Conservation (phyloP, 2,329 filamentous ascomycete species). For the Lasiodiplodia theobromae region DNA sequence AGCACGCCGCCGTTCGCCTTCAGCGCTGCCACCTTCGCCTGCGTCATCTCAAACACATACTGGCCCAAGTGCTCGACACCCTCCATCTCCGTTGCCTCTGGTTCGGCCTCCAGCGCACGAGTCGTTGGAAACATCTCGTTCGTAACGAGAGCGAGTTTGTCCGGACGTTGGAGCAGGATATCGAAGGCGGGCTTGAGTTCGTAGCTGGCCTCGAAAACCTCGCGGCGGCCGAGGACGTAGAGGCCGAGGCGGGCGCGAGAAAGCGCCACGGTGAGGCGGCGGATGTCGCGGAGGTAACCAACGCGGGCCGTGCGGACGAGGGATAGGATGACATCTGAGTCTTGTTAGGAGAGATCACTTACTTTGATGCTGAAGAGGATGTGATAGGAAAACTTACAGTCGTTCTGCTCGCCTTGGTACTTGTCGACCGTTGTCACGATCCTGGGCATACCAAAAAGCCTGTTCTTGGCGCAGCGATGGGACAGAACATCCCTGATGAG, state of each 20-base stretch:
- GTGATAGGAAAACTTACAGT: conserved; percentile 71
- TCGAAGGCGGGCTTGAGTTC: conserved; percentile 90
- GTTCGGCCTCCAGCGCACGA: conserved; percentile 58
- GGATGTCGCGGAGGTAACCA: conserved; percentile 91
- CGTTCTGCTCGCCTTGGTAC: conserved; percentile 99
- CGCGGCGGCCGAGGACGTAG: conserved; percentile 87
- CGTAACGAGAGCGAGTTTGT: conserved; percentile 81
- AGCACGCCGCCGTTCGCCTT: conserved; percentile 51
- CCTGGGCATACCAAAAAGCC: conserved; percentile 86
- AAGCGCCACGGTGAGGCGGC: conserved; percentile 90
- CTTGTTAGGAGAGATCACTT: conserved; percentile 2
- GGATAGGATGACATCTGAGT: conserved; percentile 87
- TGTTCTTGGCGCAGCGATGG: conserved; percentile 82
- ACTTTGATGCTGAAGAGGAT: not conserved
- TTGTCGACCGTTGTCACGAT: conserved; percentile 96
- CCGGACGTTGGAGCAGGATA: conserved; percentile 75
- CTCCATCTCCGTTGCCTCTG: conserved; percentile 78
- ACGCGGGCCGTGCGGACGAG: conserved; percentile 87
- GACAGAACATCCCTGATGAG: conserved; percentile 85
- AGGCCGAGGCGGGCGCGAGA: conserved; percentile 90
- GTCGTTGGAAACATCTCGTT: conserved; percentile 84
- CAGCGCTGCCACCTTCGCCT: conserved; percentile 68
- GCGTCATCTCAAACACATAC: conserved; percentile 97
- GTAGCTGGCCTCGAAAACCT: conserved; percentile 86
- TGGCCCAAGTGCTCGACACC: conserved; percentile 92